phyloP scores from a whole-genome alignment of 2,329 filamentous ascomycete genomes.

The Diplocarpon mali region DNA sequence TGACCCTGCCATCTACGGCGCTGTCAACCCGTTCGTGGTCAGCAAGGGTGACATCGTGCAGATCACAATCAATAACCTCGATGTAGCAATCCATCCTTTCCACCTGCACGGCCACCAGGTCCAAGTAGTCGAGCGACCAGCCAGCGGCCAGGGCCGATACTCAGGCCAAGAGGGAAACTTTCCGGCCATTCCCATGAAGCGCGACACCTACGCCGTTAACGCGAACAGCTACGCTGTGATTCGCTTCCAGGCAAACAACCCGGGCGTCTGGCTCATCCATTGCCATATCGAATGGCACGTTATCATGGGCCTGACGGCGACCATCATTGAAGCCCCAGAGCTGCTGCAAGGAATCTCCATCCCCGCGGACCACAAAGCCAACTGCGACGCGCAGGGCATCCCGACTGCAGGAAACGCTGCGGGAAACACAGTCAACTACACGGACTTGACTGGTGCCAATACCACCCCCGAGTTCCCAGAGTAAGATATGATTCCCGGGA shows the following conservation, averaged over 20 bases:
- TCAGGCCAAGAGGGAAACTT: slow-evolving; percentile 4
- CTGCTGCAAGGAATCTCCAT: slow-evolving; percentile 26
- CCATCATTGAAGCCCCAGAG: slow-evolving; percentile 13
- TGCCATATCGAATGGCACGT: slow-evolving; percentile 38
- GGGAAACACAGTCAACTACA: slow-evolving; percentile 41
- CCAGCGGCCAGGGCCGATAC: slow-evolving; percentile 1
- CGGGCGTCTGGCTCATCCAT: slow-evolving; percentile 40
- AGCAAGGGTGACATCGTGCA: slow-evolving; percentile 50
- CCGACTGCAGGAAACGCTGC: slow-evolving; percentile 46
- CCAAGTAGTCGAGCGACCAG: slow-evolving; percentile 24
- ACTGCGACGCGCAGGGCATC: slow-evolving; percentile 30
- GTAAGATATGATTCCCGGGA: background rate
- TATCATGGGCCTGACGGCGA: slow-evolving; percentile 8
- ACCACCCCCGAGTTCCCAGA: slow-evolving; percentile 5
- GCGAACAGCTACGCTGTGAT: slow-evolving; percentile 32
- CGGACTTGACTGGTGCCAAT: slow-evolving; percentile 43
- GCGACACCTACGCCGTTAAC: slow-evolving; percentile 33
- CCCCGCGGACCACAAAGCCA: slow-evolving; percentile 36
- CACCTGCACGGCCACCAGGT: slow-evolving; percentile 46
- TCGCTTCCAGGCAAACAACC: slow-evolving; percentile 38
- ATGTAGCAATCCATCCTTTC: slow-evolving; percentile 37
- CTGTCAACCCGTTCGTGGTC: slow-evolving; percentile 54
- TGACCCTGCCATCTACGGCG: slow-evolving; percentile 50
- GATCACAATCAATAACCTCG: slow-evolving; percentile 39
- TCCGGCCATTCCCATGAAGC: slow-evolving; percentile 36